Conservation (phyloP, 352 stramenopile genomes). For the Plasmopara viticola region DNA sequence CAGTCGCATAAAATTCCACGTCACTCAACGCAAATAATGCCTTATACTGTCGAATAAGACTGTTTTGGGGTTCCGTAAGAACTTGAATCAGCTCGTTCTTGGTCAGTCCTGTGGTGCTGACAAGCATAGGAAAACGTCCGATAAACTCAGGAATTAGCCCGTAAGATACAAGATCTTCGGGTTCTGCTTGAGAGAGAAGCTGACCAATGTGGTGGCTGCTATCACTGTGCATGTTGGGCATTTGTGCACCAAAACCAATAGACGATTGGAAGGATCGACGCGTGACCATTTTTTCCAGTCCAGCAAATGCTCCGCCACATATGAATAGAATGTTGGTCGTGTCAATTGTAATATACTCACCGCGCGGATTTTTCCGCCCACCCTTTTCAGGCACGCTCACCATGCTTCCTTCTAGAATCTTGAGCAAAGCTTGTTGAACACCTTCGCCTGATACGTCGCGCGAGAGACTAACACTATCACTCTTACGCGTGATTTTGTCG, state of each 20-base stretch:
- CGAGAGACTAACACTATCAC: conserved; percentile 90
- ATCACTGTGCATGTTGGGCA: conserved; percentile 72
- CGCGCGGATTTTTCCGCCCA: conserved; percentile 93
- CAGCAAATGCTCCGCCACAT: conserved; percentile 95
- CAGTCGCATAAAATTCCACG: conserved; percentile 94
- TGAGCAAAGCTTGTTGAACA: conserved; percentile 98
- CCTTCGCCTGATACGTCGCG: conserved; percentile 97
- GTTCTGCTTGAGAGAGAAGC: conserved; percentile 90
- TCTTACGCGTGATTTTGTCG: conserved; percentile 95
- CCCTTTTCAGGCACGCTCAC: conserved; percentile 97
- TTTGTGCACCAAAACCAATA: conserved; percentile 97
- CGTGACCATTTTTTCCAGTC: conserved; percentile 93
- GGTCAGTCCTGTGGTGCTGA: conserved; percentile 90
- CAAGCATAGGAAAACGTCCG: conserved; percentile 95
- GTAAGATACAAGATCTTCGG: conserved; percentile 95
- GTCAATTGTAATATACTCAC: conserved; percentile 97
- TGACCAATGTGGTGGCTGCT: conserved; percentile 84
- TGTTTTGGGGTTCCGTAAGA: conserved; percentile 96
- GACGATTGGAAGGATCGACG: conserved; percentile 88
- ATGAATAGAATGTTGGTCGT: conserved; percentile 99
- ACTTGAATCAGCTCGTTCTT: conserved; percentile 92
- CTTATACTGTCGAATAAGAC: conserved; percentile 97
- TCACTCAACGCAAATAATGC: conserved; percentile 94
- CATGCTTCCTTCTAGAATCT: conserved; percentile 97
- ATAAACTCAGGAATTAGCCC: conserved; percentile 99